Conservation (phyloP, 2,329 filamentous ascomycete species). For the Calonectria honghensis region DNA sequence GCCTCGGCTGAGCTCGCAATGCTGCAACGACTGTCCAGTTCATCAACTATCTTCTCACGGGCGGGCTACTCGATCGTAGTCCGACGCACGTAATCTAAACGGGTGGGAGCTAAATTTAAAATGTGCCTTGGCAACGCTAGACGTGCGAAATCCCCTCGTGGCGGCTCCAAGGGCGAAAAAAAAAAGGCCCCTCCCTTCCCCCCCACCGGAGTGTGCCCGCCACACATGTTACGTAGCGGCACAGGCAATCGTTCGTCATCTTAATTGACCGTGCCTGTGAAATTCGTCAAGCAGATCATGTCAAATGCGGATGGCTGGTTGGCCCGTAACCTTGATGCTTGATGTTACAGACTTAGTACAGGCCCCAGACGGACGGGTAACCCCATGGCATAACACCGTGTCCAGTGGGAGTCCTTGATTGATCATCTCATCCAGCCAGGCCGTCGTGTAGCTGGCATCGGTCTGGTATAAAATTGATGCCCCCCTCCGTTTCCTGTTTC, state of each 20-base stretch:
- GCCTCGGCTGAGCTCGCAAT: background rate
- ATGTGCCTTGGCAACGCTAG: constrained; percentile 27
- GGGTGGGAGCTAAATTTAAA: constrained; percentile 30
- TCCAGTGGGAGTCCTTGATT: constrained; percentile 17
- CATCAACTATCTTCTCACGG: background rate
- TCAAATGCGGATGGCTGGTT: constrained; percentile 21
- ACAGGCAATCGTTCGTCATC: constrained; percentile 22
- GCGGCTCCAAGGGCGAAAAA: constrained; percentile 6
- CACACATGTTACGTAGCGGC: constrained; percentile 19
- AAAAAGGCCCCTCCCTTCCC: constrained; percentile 22
- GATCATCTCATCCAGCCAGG: constrained; percentile 9
- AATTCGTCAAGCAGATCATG: constrained; percentile 27
- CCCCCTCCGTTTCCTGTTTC: background rate
- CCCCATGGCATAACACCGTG: constrained; percentile 31
- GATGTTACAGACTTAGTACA: constrained; percentile 29
- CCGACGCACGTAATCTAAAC: constrained; percentile 23
- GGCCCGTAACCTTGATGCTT: constrained; percentile 9
- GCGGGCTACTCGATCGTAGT: background rate
- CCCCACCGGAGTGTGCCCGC: constrained; percentile 10
- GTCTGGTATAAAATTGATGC: background rate
- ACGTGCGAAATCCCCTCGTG: constrained; percentile 26
- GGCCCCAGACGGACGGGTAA: constrained; percentile 7
- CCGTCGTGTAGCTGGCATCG: background rate
- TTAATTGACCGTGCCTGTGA: constrained; percentile 23
- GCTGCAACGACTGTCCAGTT: background rate